Base-by-base conservation (phyloP, 2,329 filamentous ascomycete species). In the Colletotrichum tofieldiae region DNA sequence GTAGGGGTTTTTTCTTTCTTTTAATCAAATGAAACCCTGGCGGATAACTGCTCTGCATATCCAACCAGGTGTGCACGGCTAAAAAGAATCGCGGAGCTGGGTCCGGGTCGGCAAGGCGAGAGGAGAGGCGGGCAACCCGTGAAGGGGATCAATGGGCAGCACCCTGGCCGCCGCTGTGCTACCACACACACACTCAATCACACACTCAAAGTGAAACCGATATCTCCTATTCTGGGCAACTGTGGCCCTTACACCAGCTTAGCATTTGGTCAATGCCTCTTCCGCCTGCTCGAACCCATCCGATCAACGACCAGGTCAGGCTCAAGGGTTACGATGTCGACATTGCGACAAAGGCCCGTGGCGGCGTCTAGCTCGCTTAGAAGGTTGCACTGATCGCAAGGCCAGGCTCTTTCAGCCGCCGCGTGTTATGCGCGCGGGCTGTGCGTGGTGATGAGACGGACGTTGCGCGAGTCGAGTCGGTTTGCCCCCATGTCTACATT, bases 361-460 rank as follows among this genome's bases (percentile, higher is more conserved):
- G 32, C 45, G 26, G 69, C 65, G 59, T 72, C 69, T 72, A 69
- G 58, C 58, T 72, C 69, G 69, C 65, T 72, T 68, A 64, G 20
- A 54, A 20, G 59, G 65, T 64, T 64, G 43, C 58, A 59, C 55
- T 52, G 43, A 47, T 23, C 45, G 52, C 9, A 18, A 39, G 41
- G 32, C 45, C 45, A 51, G 3, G 14, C n/a, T 9, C 45, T 8
- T 67, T 60, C 67, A 65, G 67, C 62, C 67, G 67, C 47, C 49
- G n/a, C n/a, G 11, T 7, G 4, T 41, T 54, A 63, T 63, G 37
- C 59, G 59, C 59, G 59, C 23, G 16, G 37, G 23, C 39, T 29
- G 32, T 12, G 26, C 35, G 35, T 49, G 41, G 9, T 14, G 23
- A 43, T 12, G 32, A 39, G 32, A 39, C 29, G 12, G 20, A 54